phyloP scores from a whole-genome alignment of 805 yeast genomes.

The Sugiyamaella boreocaroliniensis region DNA sequence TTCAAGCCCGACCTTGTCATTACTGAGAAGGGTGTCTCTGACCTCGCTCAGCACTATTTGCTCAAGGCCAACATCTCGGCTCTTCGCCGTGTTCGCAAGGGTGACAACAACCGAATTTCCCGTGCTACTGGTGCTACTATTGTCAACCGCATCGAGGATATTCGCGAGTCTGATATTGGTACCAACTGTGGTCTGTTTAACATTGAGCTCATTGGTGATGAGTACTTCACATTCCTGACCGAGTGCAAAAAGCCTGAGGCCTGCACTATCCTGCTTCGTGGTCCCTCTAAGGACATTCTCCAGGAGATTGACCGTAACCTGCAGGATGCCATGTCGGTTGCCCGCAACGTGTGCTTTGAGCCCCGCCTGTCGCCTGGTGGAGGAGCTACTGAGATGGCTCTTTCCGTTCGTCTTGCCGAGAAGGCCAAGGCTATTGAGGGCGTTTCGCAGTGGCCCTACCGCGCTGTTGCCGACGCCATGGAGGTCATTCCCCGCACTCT shows the following conservation, averaged over 20 bases:
- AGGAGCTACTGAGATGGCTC: slow-evolving; percentile 99
- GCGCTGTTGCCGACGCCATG: slow-evolving; percentile 97
- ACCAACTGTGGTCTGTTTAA: slow-evolving; percentile 83
- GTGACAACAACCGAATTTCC: slow-evolving; percentile 93
- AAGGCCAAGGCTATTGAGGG: slow-evolving; percentile 91
- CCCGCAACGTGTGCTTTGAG: slow-evolving; percentile 89
- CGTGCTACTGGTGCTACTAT: slow-evolving; percentile 97
- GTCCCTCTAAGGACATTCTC: slow-evolving; percentile 93
- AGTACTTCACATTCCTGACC: slow-evolving; percentile 80
- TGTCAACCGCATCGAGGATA: slow-evolving; percentile 90
- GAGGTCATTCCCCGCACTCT: slow-evolving; percentile 97
- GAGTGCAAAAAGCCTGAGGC: slow-evolving; percentile 84
- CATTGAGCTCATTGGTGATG: slow-evolving; percentile 94
- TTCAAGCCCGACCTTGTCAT: slow-evolving; percentile 90
- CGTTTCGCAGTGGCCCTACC: slow-evolving; percentile 96
- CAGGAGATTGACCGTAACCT: slow-evolving; percentile 95
- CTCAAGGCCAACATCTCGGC: slow-evolving; percentile 91
- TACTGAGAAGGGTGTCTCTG: slow-evolving; percentile 97
- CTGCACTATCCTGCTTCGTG: slow-evolving; percentile 86
- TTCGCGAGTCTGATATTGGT: slow-evolving; percentile 87
- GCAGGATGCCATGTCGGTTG: slow-evolving; percentile 98
- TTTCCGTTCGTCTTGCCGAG: slow-evolving; percentile 78
- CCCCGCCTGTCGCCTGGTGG: slow-evolving; percentile 98
- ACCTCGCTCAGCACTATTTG: slow-evolving; percentile 92
- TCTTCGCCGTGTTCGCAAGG: slow-evolving; percentile 87